These are phyloP conservation scores for Cubamyces lactineus DNA, from an alignment of 768 basidiomycete genomes.

Conservation along the genomic window DNA sequence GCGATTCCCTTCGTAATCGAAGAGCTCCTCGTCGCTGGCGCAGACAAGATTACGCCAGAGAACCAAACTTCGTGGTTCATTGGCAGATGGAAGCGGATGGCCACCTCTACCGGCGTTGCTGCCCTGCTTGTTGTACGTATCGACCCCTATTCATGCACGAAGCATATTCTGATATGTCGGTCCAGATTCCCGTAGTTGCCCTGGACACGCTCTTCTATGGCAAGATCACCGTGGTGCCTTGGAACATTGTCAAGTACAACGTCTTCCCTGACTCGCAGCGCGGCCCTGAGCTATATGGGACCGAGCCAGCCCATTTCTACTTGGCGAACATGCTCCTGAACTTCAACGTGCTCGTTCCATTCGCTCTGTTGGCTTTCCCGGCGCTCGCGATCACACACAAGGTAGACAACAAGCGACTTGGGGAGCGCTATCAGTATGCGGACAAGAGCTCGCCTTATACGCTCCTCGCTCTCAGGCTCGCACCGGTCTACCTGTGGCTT, in stretches of 20 bases:
- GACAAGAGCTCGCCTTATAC: slow-evolving; percentile 81
- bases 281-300: slow-evolving; percentile 94
- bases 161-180: neutral
- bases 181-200: slow-evolving; percentile 78
- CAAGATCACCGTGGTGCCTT: slow-evolving; percentile 75
- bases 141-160: neutral
- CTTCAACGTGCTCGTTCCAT: slow-evolving; percentile 85
- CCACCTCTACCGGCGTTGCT: slow-evolving; percentile 57
- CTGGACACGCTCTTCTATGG: slow-evolving; percentile 91
- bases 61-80: slow-evolving; percentile 55
- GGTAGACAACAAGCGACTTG: slow-evolving; percentile 79
- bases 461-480: slow-evolving; percentile 72
- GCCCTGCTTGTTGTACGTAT: slow-evolving; percentile 63
- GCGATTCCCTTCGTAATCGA: slow-evolving; percentile 90
- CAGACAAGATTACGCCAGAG: slow-evolving; percentile 60
- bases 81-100: slow-evolving; percentile 61
- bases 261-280: slow-evolving; percentile 78
- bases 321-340: slow-evolving; percentile 87
- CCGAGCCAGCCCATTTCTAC: slow-evolving; percentile 86
- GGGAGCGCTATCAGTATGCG: slow-evolving; percentile 48
- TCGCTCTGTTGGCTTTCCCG: slow-evolving; percentile 84
- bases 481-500: slow-evolving; percentile 93
- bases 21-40: slow-evolving; percentile 79
- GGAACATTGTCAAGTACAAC: slow-evolving; percentile 95
- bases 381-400: slow-evolving; percentile 72